phyloP scores from a whole-genome alignment of 164 flowering plant species.

The Liquidambar formosana region DNA sequence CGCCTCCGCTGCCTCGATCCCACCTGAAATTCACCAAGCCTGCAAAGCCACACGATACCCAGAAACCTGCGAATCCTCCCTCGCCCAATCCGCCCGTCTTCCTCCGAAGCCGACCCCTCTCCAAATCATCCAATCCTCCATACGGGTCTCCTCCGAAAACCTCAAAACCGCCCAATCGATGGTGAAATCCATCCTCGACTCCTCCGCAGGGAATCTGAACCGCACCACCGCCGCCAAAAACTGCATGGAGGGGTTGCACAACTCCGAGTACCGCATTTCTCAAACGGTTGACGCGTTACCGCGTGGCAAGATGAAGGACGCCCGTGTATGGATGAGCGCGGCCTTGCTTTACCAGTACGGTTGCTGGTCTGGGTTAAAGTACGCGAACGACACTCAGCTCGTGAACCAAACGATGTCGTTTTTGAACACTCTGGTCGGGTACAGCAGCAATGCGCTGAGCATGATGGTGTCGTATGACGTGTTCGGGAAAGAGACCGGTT shows the following conservation, averaged over 20 bases:
- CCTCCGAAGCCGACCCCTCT: conserved; percentile 39
- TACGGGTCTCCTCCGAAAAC: conserved; percentile 39
- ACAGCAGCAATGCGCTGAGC: conserved; percentile 64
- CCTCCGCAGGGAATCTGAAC: conserved; percentile 50
- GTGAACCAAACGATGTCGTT: conserved; percentile 65
- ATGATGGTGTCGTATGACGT: conserved; percentile 62
- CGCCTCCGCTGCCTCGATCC: conserved; percentile 13
- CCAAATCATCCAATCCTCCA: conserved; percentile 50
- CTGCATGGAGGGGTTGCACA: conserved; percentile 52
- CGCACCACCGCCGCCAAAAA: conserved; percentile 53
- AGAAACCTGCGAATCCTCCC: conserved; percentile 41
- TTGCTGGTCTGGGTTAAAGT: conserved; percentile 70
- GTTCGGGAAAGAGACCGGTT: conserved; percentile 41
- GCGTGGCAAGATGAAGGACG: conserved; percentile 50
- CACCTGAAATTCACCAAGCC: conserved; percentile 40
- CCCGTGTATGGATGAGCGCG: conserved; percentile 79
- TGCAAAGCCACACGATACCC: conserved; percentile 74
- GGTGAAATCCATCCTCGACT: conserved; percentile 43
- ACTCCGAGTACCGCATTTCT: conserved; percentile 40
- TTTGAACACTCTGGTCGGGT: conserved; percentile 30
- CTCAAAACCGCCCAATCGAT: conserved; percentile 53
- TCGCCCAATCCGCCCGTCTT: conserved; percentile 18
- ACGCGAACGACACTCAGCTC: conserved; percentile 54
- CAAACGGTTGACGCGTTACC: conserved; percentile 28
- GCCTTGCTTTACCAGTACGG: conserved; percentile 60